Evolutionary conservation across 2,329 filamentous ascomycete species (phyloP), one percentile per base, ranked within the genome.

Genomic region (Thelonectria rubi): DNA sequence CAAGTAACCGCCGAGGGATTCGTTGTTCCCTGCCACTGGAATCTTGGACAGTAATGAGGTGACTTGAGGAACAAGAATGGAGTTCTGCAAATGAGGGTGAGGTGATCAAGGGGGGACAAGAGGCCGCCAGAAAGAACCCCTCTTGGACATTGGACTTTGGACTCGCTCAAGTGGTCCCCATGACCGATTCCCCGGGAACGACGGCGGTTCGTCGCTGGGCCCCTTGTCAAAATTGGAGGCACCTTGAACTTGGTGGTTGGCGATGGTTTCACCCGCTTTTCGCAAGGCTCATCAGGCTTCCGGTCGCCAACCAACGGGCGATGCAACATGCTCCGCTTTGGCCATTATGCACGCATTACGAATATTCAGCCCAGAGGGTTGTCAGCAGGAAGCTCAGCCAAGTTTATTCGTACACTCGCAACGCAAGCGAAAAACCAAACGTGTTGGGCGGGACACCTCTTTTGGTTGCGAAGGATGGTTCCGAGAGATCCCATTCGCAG

Each of bases 401-500:
- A 42, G 34, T 14, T 24, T 24, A 34, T 40, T 52, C 12, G 34
- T 20, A 32, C 47, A 12, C 30, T 52, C 37, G 49, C 42, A 51
- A 14, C 24, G 26, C 30, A 45, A 48, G 43, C 60, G 55, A 58
- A 58, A 58, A 62, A 49, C 63, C 57, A 56, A 30, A 21, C 39
- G n/a, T n/a, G n/a, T n/a, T n/a, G n/a, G n/a, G n/a, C n/a, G n/a
- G n/a, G n/a, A n/a, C n/a, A n/a, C n/a, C n/a, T n/a, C n/a, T n/a
- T n/a, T n/a, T 39, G 45, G 37, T 14, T 56, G 40, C 61, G 65
- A 66, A 65, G 17, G 30, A 37, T 47, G 49, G 53, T 46, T 71
- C 68, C 69, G 68, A 52, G 63, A 50, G 57, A 65, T 72, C 69
- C 69, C 61, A 72, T 72, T 72, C 69, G 69, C 42, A 68, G 68